A percentile compares a stretch with the other conserved stretches of the same genome.
These are phyloP conservation scores for Osmanthus fragrans DNA, from an alignment of 257 asterid species.

Conservation along the genomic window DNA sequence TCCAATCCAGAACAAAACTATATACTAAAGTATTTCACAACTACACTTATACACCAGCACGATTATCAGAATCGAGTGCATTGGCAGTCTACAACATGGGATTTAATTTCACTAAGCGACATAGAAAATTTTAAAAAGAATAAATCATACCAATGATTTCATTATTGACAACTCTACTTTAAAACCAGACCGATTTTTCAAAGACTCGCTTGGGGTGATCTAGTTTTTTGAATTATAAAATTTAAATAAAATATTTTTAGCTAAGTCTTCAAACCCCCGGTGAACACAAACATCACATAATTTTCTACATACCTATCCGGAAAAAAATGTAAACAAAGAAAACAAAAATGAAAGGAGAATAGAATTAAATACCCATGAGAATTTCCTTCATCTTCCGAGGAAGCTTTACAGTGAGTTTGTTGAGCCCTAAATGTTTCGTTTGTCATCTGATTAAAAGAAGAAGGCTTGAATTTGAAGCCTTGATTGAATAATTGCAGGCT, in stretches of 20 bases:
- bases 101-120: neutral
- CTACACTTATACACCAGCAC: neutral
- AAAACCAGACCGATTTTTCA: neutral
- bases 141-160: neutral
- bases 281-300: neutral
- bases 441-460: neutral
- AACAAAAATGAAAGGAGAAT: neutral
- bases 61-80: neutral
- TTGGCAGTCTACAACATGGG: neutral
- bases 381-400: conserved; percentile 39
- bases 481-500: neutral
- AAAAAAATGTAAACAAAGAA: neutral
- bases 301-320: neutral
- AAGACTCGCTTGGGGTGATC: neutral
- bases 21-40: neutral
- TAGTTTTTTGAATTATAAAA: neutral
- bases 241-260: neutral
- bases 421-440: conserved; percentile 21
- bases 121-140: neutral
- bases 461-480: conserved; percentile 14
- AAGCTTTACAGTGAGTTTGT: conserved; percentile 35
- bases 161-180: neutral
- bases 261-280: neutral
- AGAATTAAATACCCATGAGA: conserved; percentile 30
- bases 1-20: neutral